These are phyloP conservation scores for Eucalyptus polybractea DNA, from an alignment of 345 rosid genomes.

Conservation along the genomic window DNA sequence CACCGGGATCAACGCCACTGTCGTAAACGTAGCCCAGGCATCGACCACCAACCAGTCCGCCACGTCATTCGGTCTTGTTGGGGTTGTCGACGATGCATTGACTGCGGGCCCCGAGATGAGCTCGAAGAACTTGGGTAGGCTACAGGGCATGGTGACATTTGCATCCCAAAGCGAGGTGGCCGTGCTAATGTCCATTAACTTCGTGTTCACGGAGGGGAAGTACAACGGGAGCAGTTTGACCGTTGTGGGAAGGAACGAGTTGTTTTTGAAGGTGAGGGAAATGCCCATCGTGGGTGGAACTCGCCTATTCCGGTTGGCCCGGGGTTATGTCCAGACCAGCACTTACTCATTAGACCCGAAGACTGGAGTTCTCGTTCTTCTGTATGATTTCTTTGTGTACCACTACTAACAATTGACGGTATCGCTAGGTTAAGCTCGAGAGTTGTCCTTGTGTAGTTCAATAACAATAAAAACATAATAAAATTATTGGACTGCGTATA, in stretches of 20 bases:
- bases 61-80: not conserved
- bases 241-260: not conserved
- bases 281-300: not conserved
- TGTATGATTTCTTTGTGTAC: not conserved
- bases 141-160: not conserved
- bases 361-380: not conserved
- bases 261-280: not conserved
- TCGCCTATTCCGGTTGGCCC: not conserved
- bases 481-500: not conserved
- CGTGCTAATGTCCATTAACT: not conserved
- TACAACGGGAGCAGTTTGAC: not conserved
- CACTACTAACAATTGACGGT: not conserved
- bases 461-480: not conserved
- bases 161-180: not conserved
- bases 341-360: not conserved
- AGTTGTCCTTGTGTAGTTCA: not conserved
- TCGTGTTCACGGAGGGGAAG: not conserved
- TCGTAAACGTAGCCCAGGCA: not conserved
- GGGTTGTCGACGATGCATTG: not conserved
- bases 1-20: not conserved
- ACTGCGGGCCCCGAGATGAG: not conserved
- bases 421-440: not conserved
- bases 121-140: not conserved
- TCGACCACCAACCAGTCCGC: not conserved
- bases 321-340: not conserved